A percentile compares a stretch with the other conserved stretches of the same genome.
These are phyloP conservation scores for Dichomitus squalens DNA, from an alignment of 1,284 basidiomycete species.

Conservation along the genomic window DNA sequence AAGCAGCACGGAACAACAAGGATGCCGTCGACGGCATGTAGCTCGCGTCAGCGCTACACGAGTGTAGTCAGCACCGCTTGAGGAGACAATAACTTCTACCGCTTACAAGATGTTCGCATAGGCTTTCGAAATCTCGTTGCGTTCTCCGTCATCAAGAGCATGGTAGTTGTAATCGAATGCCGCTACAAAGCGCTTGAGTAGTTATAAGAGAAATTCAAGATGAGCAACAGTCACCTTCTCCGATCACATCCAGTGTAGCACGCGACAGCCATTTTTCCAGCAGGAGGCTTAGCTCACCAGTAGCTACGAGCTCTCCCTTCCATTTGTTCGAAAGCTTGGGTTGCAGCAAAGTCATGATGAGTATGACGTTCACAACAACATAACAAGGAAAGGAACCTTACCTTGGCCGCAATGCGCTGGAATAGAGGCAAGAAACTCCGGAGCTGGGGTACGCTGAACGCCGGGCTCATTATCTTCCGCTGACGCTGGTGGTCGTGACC, in stretches of 20 bases:
- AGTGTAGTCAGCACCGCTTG: neutral
- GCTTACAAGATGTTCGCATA: constrained; percentile 37
- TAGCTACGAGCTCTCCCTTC: constrained; percentile 16
- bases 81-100: neutral
- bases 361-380: neutral
- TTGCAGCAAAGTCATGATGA: too few relatives aligned
- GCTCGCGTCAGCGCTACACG: constrained; percentile 11
- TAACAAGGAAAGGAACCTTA: neutral
- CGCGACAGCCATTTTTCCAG: constrained; percentile 30
- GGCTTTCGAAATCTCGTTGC: constrained; percentile 27
- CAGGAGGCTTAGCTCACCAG: constrained; percentile 4
- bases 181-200: constrained; percentile 11
- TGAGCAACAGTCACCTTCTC: constrained; percentile 25
- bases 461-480: constrained; percentile 34
- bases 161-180: constrained; percentile 36
- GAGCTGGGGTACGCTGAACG: constrained; percentile 28
- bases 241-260: constrained; percentile 35
- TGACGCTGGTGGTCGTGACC: constrained; percentile 31
- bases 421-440: constrained; percentile 28
- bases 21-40: constrained; percentile 25
- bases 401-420: constrained; percentile 20
- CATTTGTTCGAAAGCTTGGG: constrained; percentile 22
- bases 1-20: constrained; percentile 26
- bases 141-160: constrained; percentile 27
- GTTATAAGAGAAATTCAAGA: neutral